Percentiles rank a stretch among this genome's conserved stretches.
Evolutionary conservation across 305 asterid genomes (phyloP).

Genomic region (Fraxinus baroniana): DNA sequence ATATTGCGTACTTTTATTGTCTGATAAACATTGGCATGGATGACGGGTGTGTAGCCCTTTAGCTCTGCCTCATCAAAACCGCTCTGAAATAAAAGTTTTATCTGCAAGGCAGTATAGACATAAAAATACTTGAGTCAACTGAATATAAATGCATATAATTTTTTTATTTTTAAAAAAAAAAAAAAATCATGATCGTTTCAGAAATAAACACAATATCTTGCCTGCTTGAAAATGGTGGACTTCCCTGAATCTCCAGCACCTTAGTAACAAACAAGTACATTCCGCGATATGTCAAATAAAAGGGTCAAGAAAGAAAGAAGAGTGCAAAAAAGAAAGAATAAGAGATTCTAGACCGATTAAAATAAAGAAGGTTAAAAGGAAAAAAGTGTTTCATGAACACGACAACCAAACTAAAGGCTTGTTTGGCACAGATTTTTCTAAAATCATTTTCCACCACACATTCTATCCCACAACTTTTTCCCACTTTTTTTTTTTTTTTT

Average conservation of each 20-base stretch:
- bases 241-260: constrained; percentile 99
- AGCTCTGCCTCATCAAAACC: constrained; percentile 97
- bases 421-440: background rate
- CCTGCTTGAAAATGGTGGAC: constrained; percentile 99
- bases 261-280: constrained; percentile 25
- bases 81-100: constrained; percentile 92
- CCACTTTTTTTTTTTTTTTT: too few species aligned
- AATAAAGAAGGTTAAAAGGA: background rate
- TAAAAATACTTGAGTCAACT: constrained; percentile 11
- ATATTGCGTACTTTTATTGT: constrained; percentile 94
- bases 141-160: background rate
- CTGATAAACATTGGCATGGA: constrained; percentile 99
- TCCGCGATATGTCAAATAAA: constrained; percentile 16
- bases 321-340: background rate
- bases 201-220: constrained; percentile 33
- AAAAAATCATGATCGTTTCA: background rate
- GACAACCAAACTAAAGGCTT: background rate
- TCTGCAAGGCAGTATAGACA: constrained; percentile 51
- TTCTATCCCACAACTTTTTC: background rate
- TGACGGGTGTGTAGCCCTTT: constrained; percentile 82
- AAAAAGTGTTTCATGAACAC: background rate
- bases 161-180: background rate
- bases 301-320: background rate
- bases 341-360: background rate
- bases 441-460: background rate